phyloP scores from a whole-genome alignment of 2,329 filamentous ascomycete species.

The Teratosphaeria viscida region DNA sequence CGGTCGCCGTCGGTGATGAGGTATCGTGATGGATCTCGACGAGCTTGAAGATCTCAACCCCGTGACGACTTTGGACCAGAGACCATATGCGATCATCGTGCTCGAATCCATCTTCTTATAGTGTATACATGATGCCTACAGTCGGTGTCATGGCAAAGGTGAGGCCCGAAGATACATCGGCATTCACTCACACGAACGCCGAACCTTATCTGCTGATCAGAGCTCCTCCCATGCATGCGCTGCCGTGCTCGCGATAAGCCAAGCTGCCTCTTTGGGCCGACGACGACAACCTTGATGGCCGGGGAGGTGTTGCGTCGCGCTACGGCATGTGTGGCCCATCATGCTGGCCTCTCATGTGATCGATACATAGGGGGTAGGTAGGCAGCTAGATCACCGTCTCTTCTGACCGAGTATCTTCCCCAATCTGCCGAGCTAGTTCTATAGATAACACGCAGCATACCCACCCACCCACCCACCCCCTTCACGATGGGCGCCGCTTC shows the following conservation, averaged over 20 bases:
- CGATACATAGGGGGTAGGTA: not conserved
- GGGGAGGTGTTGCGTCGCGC: not conserved
- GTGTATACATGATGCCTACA: not conserved
- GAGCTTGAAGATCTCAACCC: not conserved
- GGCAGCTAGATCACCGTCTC: not conserved
- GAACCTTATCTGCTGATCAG: not conserved
- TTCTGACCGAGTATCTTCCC: not conserved
- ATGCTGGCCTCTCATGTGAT: not conserved
- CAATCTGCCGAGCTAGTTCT: not conserved
- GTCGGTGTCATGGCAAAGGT: not conserved
- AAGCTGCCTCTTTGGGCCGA: not conserved
- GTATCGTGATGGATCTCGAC: not conserved
- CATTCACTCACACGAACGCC: not conserved
- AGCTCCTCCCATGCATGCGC: not conserved
- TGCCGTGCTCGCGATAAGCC: not conserved
- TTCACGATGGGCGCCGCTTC: conserved; percentile 16
- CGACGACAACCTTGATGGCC: not conserved
- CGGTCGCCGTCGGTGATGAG: not conserved
- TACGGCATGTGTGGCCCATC: not conserved
- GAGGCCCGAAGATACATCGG: not conserved
- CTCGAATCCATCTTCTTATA: not conserved
- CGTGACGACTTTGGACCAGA: not conserved
- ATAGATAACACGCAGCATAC: not conserved
- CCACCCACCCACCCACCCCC: not conserved
- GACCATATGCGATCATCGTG: not conserved